Evolutionary conservation across 306 rosid species (phyloP).

Genomic region (Cucumis cinereus): DNA sequence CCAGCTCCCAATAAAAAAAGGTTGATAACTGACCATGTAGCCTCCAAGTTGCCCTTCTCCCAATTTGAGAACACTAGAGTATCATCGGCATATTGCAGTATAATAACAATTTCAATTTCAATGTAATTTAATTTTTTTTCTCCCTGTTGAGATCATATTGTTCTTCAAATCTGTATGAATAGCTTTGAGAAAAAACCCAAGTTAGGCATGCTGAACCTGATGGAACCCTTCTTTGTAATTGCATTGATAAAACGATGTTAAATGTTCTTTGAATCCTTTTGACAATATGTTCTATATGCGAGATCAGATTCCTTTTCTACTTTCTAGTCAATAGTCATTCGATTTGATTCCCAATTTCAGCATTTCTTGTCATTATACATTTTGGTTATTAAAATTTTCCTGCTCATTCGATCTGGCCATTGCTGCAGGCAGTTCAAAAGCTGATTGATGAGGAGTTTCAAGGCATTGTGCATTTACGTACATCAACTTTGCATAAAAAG

Average conservation of each 20-base stretch:
- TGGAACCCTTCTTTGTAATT: neutral
- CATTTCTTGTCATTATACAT: neutral
- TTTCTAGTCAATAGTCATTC: neutral
- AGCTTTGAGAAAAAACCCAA: neutral
- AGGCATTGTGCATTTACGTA: constrained; percentile 82
- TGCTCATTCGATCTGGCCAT: neutral
- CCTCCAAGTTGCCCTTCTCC: no score
- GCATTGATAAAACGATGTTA: neutral
- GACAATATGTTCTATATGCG: neutral
- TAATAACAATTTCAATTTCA: neutral
- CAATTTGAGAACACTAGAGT: no score
- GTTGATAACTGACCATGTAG: no score
- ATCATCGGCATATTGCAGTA: no score
- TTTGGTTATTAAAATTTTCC: neutral
- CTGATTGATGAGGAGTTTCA: constrained; percentile 86
- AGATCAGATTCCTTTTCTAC: neutral
- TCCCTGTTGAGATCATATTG: neutral
- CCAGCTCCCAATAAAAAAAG: no score
- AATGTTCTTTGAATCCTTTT: neutral
- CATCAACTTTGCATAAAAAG: constrained; percentile 79
- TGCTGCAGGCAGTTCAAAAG: constrained; percentile 69
- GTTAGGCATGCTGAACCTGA: neutral
- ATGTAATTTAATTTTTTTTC: neutral
- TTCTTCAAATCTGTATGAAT: neutral
- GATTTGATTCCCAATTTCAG: neutral